These are phyloP conservation scores for Venustampulla echinocandica DNA, from an alignment of 495 filamentous ascomycete species.

Conservation along the genomic window DNA sequence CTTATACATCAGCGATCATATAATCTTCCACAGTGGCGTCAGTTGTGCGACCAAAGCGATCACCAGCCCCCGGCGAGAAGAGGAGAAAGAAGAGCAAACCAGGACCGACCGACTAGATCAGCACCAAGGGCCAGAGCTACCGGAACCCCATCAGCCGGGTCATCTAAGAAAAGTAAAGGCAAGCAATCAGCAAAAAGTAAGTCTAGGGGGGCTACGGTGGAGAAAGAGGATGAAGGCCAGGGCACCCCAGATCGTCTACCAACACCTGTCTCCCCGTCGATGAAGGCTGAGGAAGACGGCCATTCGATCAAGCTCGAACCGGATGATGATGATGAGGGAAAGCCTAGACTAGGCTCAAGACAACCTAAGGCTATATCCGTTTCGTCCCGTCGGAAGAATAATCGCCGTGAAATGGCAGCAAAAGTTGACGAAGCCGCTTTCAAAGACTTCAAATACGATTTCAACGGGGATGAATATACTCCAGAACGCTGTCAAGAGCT, in stretches of 20 bases:
- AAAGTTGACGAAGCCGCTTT: constrained; percentile 79
- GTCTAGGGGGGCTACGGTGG: constrained; percentile 18
- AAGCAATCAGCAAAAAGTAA: constrained; percentile 25
- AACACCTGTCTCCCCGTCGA: constrained; percentile 42
- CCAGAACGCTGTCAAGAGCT: constrained; percentile 87
- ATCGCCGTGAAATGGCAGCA: constrained; percentile 61
- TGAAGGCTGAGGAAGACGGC: constrained; percentile 33
- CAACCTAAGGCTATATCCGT: constrained; percentile 44
- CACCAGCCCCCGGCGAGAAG: constrained; percentile 93
- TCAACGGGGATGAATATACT: constrained; percentile 82
- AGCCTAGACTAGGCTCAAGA: constrained; percentile 11
- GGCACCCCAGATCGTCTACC: constrained; percentile 31
- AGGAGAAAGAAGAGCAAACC: constrained; percentile 76
- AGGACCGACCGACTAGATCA: constrained; percentile 42
- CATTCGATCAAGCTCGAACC: constrained; percentile 38
- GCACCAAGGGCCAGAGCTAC: constrained; percentile 19
- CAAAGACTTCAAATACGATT: constrained; percentile 78
- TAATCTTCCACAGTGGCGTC: constrained; percentile 92
- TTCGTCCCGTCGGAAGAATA: constrained; percentile 68
- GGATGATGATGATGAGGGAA: constrained; percentile 26
- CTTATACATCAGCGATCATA: constrained; percentile 92
- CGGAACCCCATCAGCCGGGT: constrained; percentile 18
- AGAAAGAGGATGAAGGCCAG: constrained; percentile 26
- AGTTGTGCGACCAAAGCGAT: constrained; percentile 81
- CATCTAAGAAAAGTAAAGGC: constrained; percentile 19